Conservation (phyloP, 83 land plant genomes). For the Thuja plicata region DNA sequence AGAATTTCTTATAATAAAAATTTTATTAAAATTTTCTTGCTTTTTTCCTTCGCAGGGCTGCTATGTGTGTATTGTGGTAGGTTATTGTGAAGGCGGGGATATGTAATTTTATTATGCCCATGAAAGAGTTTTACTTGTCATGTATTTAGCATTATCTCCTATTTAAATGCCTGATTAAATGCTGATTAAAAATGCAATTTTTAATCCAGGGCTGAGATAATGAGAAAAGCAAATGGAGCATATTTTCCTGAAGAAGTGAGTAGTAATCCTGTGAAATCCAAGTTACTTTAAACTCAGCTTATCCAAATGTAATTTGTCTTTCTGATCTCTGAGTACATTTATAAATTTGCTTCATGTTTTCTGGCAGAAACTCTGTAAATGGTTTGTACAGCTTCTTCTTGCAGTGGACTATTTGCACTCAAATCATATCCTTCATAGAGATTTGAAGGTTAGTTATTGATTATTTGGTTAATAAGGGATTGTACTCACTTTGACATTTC, state of each 20-base stretch:
- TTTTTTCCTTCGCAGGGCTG: slow-evolving; percentile 64
- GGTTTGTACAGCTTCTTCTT: slow-evolving; percentile 91
- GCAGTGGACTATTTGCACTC: slow-evolving; percentile 91
- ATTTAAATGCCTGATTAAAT: background rate
- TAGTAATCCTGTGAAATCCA: background rate
- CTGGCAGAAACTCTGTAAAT: slow-evolving; percentile 79
- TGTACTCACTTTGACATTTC: background rate
- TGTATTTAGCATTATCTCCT: background rate
- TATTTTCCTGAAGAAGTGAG: slow-evolving; percentile 87
- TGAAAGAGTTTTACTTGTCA: background rate
- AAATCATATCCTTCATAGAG: slow-evolving; percentile 94
- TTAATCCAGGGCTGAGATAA: slow-evolving; percentile 75
- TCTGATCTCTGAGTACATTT: background rate
- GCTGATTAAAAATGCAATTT: background rate
- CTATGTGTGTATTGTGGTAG: slow-evolving; percentile 92
- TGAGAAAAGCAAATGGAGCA: slow-evolving; percentile 73
- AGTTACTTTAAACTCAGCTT: background rate
- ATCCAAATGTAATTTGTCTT: background rate
- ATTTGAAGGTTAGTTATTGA: slow-evolving; percentile 72
- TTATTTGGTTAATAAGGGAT: background rate
- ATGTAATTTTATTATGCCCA: slow-evolving; percentile 57
- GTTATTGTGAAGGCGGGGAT: slow-evolving; percentile 97
- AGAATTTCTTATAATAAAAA: background rate
- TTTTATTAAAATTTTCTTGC: background rate
- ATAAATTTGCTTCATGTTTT: background rate